Evolutionary conservation across 2,329 filamentous ascomycete species (phyloP), one percentile per base, ranked within the genome.

Genomic region (Cladosporium sp.): DNA sequence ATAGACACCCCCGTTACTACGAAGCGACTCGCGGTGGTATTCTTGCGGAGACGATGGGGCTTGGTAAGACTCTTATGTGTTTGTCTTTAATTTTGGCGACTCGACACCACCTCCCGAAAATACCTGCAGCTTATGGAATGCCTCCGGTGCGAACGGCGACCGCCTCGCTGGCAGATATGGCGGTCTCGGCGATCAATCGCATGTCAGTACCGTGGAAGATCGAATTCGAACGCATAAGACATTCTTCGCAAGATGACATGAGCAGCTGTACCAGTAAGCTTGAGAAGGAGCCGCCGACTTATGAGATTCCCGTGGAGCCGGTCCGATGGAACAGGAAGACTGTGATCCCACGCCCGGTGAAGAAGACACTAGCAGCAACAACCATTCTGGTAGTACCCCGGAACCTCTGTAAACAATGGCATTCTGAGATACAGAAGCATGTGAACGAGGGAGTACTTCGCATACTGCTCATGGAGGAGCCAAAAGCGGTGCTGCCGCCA

Each of bases 1-100:
- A 91, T 0, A 82, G 82, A 41, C 86, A 90, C n/a, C 88, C 91
- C 12, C 84, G 85, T 2, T 86, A 86, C 66, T 97, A 94, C 71
- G 92, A 95, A 54, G 85, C 87, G 30, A 85, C 89, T 5, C 84
- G 85, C 66, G 93, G 93, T 38, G 94, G 93, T 2, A 90, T 94
- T 15, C 80, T 93, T 15, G 90, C 91, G 0, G 92, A 95, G 74
- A 89, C 91, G 69, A 93, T 93, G 91, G 90, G 90, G 6, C 64
- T 80, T 57, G 93, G 94, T 0, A 98, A 97, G 80, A 97, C 94
- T 0, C 79, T 97, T 30, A 96, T 97, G 12, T 94, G 91, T 69
- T 80, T 98, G 2, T 77, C 83, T 5, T 73, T 83, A n/a, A 80
- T 97, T 47, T 81, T 96, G 30, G 89, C 92, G 2, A 96, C 92